A percentile compares a stretch with the other conserved stretches of the same genome.
Evolutionary conservation across 441 rosid species (phyloP).

Genomic region (Eutrema salsugineum): DNA sequence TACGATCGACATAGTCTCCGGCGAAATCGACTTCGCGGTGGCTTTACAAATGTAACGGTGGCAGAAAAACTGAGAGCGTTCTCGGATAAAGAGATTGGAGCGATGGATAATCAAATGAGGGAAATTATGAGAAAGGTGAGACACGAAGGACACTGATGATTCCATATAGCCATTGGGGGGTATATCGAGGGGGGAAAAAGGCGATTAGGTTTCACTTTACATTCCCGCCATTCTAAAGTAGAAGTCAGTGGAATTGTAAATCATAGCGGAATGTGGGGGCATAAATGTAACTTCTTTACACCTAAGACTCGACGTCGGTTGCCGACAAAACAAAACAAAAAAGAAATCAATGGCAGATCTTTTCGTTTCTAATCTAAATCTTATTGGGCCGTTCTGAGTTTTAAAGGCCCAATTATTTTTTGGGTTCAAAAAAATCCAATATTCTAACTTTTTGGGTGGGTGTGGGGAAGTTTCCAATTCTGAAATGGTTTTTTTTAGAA

Average conservation of each 20-base stretch:
- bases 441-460: not conserved
- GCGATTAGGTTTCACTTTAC: conserved; percentile 10
- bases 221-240: conserved; percentile 23
- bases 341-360: not conserved
- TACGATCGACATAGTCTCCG: conserved; percentile 34
- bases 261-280: not conserved
- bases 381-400: not conserved
- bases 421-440: too few relatives aligned
- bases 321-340: not conserved
- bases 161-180: conserved; percentile 9
- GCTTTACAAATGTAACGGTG: not conserved
- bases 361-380: not conserved
- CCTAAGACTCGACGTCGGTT: not conserved
- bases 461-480: too few relatives aligned
- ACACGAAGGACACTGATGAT: not conserved
- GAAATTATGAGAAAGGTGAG: not conserved
- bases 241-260: not conserved
- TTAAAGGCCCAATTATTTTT: not conserved
- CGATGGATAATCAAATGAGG: not conserved
- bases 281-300: not conserved
- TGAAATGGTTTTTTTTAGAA: too few relatives aligned
- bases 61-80: not conserved
- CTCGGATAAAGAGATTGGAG: not conserved
- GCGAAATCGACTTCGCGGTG: not conserved
- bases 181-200: not conserved